Conservation (phyloP, 805 yeast species). For the Peterozyma xylosa region DNA sequence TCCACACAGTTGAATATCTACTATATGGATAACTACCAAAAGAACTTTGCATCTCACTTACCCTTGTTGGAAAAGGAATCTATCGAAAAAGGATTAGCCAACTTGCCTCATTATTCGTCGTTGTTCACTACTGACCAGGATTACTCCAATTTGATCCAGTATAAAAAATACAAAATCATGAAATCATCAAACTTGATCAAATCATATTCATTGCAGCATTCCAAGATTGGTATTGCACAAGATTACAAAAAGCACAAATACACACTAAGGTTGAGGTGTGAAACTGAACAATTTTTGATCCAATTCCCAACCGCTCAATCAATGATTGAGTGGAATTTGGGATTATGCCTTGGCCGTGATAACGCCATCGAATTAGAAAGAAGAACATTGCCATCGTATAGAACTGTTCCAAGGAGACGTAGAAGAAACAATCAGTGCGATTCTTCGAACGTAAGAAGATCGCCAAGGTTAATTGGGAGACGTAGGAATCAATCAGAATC, state of each 20-base stretch:
- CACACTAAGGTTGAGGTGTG: conserved; percentile 71
- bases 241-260: conserved; percentile 71
- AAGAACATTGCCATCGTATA: conserved; percentile 66
- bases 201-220: conserved; percentile 77
- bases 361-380: conserved; percentile 68
- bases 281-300: conserved; percentile 73
- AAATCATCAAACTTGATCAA: conserved; percentile 33
- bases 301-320: conserved; percentile 56
- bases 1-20: conserved; percentile 81
- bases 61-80: conserved; percentile 16
- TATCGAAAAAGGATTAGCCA: conserved; percentile 13
- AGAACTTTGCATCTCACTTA: conserved; percentile 2
- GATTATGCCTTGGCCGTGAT: conserved; percentile 68
- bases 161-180: conserved; percentile 18
- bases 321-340: conserved; percentile 74
- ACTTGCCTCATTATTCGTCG: conserved; percentile 16
- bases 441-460: background rate
- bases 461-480: background rate
- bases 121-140: conserved; percentile 20
- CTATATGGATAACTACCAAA: conserved; percentile 23
- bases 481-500: conserved; percentile 5
- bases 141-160: conserved; percentile 15
- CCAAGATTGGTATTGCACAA: conserved; percentile 74
- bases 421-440: conserved; percentile 18
- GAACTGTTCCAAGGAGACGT: conserved; percentile 75